Evolutionary conservation across 495 filamentous ascomycete species (phyloP).

Genomic region (Xylaria nigripes): DNA sequence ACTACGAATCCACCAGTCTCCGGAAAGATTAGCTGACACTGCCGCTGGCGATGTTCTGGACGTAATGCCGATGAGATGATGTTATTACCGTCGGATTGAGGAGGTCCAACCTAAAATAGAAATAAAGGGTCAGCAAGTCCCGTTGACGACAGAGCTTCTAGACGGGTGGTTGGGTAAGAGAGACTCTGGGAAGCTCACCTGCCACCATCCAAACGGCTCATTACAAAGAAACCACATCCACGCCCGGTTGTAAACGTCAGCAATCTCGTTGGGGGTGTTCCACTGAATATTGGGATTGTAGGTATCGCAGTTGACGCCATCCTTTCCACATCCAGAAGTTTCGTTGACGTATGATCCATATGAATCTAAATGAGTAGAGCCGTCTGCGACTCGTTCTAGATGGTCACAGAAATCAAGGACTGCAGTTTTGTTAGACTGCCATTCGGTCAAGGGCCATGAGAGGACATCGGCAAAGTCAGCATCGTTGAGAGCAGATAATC

Average conservation of each 20-base stretch:
- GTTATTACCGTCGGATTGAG: background rate
- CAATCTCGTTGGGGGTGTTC: conserved; percentile 26
- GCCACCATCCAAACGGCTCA: conserved; percentile 1
- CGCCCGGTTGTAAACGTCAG: conserved; percentile 21
- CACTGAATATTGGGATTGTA: conserved; percentile 30
- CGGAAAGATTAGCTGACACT: background rate
- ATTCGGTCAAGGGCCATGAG: conserved; percentile 40
- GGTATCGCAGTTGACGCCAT: conserved; percentile 36
- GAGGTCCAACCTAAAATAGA: background rate
- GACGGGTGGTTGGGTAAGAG: too few relatives aligned
- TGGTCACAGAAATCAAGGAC: conserved; percentile 40
- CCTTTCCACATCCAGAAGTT: conserved; percentile 33
- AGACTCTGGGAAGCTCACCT: background rate
- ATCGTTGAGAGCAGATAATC: conserved; percentile 20
- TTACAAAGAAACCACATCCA: conserved; percentile 37
- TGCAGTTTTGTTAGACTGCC: conserved; percentile 38
- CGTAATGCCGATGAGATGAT: conserved; percentile 40
- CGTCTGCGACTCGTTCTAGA: background rate
- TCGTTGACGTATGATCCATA: conserved; percentile 42
- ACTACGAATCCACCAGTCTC: conserved; percentile 1
- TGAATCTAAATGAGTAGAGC: conserved; percentile 30
- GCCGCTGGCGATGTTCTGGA: conserved; percentile 37
- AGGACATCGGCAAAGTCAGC: conserved; percentile 22
- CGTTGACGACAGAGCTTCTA: background rate
- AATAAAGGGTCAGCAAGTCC: background rate